phyloP scores from a whole-genome alignment of 2,329 filamentous ascomycete genomes.

The Aspergillus piperis region DNA sequence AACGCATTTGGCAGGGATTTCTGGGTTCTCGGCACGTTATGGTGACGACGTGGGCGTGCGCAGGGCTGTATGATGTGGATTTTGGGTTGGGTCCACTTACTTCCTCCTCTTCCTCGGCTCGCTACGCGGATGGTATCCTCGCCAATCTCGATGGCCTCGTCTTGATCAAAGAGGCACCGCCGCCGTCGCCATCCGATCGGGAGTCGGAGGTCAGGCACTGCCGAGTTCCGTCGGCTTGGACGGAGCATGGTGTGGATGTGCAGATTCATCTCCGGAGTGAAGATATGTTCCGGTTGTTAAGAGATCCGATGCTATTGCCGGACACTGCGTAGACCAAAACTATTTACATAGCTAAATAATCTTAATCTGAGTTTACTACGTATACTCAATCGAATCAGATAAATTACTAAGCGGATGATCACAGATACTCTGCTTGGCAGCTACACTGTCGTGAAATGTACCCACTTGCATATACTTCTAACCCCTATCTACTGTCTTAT shows the following conservation, averaged over 20 bases:
- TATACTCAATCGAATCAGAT: no score
- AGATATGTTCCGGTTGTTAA: conserved; percentile 25
- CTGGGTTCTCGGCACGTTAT: conserved; percentile 46
- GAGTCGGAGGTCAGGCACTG: not conserved
- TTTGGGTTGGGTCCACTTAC: conserved; percentile 30
- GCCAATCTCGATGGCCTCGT: conserved; percentile 22
- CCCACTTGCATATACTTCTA: no score
- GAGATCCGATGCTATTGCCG: conserved; percentile 20
- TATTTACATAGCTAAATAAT: no score
- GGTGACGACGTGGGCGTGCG: conserved; percentile 47
- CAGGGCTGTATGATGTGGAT: conserved; percentile 39
- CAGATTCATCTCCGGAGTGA: conserved; percentile 20
- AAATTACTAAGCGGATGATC: no score
- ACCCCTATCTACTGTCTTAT: no score
- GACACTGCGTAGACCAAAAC: no score
- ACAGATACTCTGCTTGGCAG: no score
- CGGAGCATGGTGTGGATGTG: conserved; percentile 24
- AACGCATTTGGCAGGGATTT: conserved; percentile 53
- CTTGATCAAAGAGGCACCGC: conserved; percentile 25
- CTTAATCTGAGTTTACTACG: no score
- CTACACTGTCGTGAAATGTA: no score
- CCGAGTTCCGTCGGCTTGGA: conserved; percentile 14
- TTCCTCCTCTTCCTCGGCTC: not conserved
- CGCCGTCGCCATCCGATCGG: not conserved
- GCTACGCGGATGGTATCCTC: conserved; percentile 24